Base-by-base conservation (phyloP, 129 eudicot genomes). In the Saussurea involucrata region DNA sequence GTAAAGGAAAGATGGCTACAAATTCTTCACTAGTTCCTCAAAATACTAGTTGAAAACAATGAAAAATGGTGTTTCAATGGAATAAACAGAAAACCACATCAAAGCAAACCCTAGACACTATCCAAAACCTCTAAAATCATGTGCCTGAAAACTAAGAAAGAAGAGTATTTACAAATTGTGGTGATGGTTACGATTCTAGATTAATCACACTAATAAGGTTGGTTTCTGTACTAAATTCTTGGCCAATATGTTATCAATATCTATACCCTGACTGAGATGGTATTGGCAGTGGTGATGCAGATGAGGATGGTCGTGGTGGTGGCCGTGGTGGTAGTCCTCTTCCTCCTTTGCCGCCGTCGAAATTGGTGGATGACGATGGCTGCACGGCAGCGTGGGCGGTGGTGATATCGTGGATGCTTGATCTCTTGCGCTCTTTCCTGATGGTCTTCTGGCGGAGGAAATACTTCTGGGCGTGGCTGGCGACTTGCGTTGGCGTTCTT, bases 401-500 rank as follows among this genome's bases (percentile, higher is more conserved):
- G 11, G 88, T 84, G 66, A 84, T 84, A 46, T 84, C 88, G 21
- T 80, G 88, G 33, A 84, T 84, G 79, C 88, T 84, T 12, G 88
- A 75, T 66, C 88, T 84, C 66, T 84, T 84, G 15, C 88, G 15
- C 60, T 84, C 82, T 66, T 80, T 53, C 3, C 5, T n/a, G 0
- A 17, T 7, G 61, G 22, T 53, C 22, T n/a, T n/a, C 8, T 53
- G 22, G 0, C 61, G 61, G 8, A 53, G 20, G 8, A 5, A 53
- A 53, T 53, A 53, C 61, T 53, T 53, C 22, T 53, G 61, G 22
- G 61, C 61, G 1, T 53, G 61, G 61, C 61, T 53, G 2, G 61
- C 61, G 22, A 53, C 61, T 17, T 53, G 61, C 2, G 61, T 53
- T 17, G 61, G 61, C 1, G 61, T 53, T 9, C 61, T 53, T 17